Base-by-base conservation (phyloP, 805 yeast genomes). In the Kregervanrija fluxuum region DNA sequence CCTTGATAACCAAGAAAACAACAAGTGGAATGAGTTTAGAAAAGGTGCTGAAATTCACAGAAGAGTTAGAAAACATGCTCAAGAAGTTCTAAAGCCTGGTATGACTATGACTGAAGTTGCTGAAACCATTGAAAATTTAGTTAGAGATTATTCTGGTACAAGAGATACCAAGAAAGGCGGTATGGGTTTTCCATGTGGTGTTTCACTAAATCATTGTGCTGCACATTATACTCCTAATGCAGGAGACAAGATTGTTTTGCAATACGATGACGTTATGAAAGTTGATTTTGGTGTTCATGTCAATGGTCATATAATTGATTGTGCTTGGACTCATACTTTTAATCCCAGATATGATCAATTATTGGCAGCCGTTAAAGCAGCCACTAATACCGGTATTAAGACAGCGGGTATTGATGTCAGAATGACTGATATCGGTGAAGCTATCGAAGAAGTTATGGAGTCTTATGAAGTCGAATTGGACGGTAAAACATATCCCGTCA, bases 161-260 rank as follows among this genome's bases (percentile, higher is more conserved):
- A 83, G 82, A 41, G 83, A 80, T 55, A 73, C 79, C 37, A 73
- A 76, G 30, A 72, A 75, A 48, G 93, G 88, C 13, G 99, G 99
- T 35, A 79, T 90, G 56, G 99, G 98, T 5, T 93, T 93, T 74
- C 99, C 99, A 41, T 89, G 97, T n/a, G 99, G 99, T 47, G 75
- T 93, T 35, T 87, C 96, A 1, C 65, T 91, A 51, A 93, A 93
- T 66, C 85, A 89, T 60, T 82, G 88, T 60, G 99, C 99, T 22
- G 99, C 99, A 0, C 99, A 93, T 63, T 93, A 89, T 66, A 91
- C 98, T 0, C 99, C 99, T 11, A 93, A 93, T 67, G 83, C 91
- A 5, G 96, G 96, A 11, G 99, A 93, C 63, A 87, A 80, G 56
- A 75, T 86, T 6, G 84, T 85, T 2, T 69, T 93, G 53, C 70